These are phyloP conservation scores for Hyparrhenia diplandra DNA, from an alignment of 176 grass and related monocot genomes.

Conservation along the genomic window DNA sequence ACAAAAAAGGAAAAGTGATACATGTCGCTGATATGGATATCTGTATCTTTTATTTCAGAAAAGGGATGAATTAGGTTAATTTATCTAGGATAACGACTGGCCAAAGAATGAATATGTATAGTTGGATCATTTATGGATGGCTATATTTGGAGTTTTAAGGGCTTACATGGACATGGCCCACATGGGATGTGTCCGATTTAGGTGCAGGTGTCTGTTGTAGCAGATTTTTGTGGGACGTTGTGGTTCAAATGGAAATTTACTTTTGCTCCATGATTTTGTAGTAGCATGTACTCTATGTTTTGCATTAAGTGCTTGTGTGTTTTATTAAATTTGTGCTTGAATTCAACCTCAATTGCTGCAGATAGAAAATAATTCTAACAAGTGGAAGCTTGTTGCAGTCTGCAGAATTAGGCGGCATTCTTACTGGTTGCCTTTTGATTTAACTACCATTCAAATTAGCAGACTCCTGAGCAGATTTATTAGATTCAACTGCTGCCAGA, in stretches of 20 bases:
- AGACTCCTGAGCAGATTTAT: conserved; percentile 45
- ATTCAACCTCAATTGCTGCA: conserved; percentile 56
- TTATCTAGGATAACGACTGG: background rate
- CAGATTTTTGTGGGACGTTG: background rate
- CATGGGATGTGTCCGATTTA: no score
- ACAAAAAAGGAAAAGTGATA: no score
- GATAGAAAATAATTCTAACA: conserved; percentile 56
- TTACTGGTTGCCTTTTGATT: conserved; percentile 76
- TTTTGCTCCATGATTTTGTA: no score
- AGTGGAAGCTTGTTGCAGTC: conserved; percentile 65
- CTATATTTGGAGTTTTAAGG: background rate
- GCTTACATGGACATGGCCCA: background rate
- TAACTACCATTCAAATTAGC: conserved; percentile 49
- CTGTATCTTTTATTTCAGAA: background rate
- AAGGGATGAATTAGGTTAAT: background rate
- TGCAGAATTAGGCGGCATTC: conserved; percentile 68
- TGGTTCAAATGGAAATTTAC: background rate
- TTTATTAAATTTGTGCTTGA: conserved; percentile 21
- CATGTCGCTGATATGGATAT: no score
- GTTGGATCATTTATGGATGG: conserved; percentile 11
- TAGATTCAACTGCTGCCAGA: conserved; percentile 49
- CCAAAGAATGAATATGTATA: background rate
- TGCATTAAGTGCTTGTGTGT: conserved; percentile 4
- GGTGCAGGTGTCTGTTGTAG: background rate
- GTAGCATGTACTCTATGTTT: conserved; percentile 5